Base-by-base conservation (phyloP, 192 early-diverging fungal genomes). In the Entophlyctis helioformis region DNA sequence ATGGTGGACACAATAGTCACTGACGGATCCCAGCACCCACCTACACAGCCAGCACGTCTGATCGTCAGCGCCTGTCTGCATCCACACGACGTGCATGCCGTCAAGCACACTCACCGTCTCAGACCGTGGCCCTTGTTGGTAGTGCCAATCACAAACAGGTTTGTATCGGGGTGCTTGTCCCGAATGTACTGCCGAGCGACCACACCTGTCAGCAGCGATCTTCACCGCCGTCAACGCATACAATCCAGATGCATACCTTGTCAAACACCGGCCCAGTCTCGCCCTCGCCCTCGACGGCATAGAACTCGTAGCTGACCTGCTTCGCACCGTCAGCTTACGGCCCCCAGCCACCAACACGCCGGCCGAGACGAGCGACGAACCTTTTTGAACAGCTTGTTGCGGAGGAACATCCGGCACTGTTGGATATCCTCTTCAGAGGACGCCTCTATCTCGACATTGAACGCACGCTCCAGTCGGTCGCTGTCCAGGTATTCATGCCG, bases 181-280 rank as follows among this genome's bases (percentile, higher is more conserved):
- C 24, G 42, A 18, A 60, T 39, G 33, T 54, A 60, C 57, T 54
- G n/a, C n/a, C n/a, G n/a, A n/a, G n/a, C n/a, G n/a, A n/a, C n/a
- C n/a, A n/a, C n/a, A n/a, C n/a, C n/a, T n/a, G n/a, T n/a, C n/a
- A n/a, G n/a, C n/a, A n/a, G n/a, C n/a, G n/a, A n/a, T n/a, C n/a
- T n/a, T n/a, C n/a, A n/a, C n/a, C n/a, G n/a, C n/a, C n/a, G n/a
- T n/a, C n/a, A n/a, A n/a, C n/a, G n/a, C n/a, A n/a, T n/a, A n/a
- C n/a, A n/a, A n/a, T n/a, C n/a, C n/a, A n/a, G n/a, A n/a, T n/a
- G 11, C 37, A 29, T 19, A 57, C 56, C 56, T 57, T 48, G 28
- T 60, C 57, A 28, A 60, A 48, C 35, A 60, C 29, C 2, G 57
- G 57, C 2, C 57, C 57, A 1, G 51, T 53, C 41, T 60, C 57